Percentiles rank a stretch among this genome's conserved stretches.
Conservation (phyloP, 2,329 filamentous ascomycete species). For the Fusarium tjaetaba region DNA sequence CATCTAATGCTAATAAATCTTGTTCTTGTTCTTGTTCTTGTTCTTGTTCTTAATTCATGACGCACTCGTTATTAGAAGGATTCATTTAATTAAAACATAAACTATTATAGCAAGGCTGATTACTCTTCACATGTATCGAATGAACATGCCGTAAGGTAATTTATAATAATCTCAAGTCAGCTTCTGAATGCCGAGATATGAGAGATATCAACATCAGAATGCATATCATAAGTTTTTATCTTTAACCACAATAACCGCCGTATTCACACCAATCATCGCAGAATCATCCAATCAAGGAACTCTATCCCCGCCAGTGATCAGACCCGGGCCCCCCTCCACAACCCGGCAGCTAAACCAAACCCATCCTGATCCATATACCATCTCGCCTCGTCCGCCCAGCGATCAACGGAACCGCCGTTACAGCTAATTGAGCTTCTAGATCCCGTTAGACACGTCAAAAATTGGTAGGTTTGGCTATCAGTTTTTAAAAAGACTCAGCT, state of each 20-base stretch:
- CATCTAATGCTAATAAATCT: not conserved
- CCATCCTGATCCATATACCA: constrained; percentile 8
- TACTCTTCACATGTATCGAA: not conserved
- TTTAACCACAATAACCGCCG: not conserved
- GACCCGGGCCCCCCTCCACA: not conserved
- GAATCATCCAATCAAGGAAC: constrained; percentile 2
- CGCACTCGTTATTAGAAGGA: constrained; percentile 15
- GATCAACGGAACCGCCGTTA: not conserved
- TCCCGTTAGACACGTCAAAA: constrained; percentile 10
- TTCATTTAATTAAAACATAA: constrained; percentile 10
- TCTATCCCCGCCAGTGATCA: constrained; percentile 5
- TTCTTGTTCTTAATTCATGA: constrained; percentile 1
- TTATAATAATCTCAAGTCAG: not conserved
- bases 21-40: constrained; percentile 25
- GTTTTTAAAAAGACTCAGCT: not conserved
- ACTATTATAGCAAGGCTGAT: not conserved
- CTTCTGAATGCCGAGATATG: not conserved
- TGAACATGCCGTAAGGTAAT: not conserved
- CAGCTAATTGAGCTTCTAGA: constrained; percentile 12
- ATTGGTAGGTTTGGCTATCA: not conserved
- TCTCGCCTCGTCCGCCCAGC: not conserved
- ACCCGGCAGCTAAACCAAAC: constrained; percentile 7
- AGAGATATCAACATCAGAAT: not conserved
- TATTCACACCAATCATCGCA: not conserved
- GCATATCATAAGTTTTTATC: not conserved